Percentiles rank a stretch among this genome's conserved stretches.
These are phyloP conservation scores for Volvox carteri DNA, from an alignment of 163 green algal genomes.

Conservation along the genomic window DNA sequence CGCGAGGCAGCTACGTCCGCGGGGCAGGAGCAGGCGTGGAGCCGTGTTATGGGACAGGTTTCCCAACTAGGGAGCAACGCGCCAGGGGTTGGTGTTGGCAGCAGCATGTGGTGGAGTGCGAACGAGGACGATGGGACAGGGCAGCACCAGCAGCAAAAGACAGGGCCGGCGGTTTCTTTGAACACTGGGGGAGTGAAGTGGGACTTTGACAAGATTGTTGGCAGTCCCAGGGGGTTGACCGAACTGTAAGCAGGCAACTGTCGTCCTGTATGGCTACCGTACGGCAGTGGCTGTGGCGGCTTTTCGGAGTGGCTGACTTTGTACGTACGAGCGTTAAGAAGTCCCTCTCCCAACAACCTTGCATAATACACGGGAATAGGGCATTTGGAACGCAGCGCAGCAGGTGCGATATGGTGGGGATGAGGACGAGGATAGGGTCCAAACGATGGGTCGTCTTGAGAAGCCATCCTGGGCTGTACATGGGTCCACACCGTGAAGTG, in stretches of 20 bases:
- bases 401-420: no score
- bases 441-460: no score
- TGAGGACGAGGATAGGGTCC: no score
- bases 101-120: background rate
- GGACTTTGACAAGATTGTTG: constrained; percentile 28
- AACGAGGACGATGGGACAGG: background rate
- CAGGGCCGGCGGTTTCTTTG: background rate
- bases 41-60: constrained; percentile 6
- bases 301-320: no score
- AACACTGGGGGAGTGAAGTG: background rate
- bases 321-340: no score
- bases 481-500: no score
- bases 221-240: background rate
- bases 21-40: constrained; percentile 4
- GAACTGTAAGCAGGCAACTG: constrained; percentile 8
- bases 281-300: background rate
- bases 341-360: no score
- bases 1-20: background rate
- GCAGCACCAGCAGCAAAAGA: background rate
- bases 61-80: background rate
- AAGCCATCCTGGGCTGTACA: no score
- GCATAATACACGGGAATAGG: no score
- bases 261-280: background rate
- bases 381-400: no score
- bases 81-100: background rate